Conservation (phyloP, 257 asterid genomes). For the Orobanche coerulescens region DNA sequence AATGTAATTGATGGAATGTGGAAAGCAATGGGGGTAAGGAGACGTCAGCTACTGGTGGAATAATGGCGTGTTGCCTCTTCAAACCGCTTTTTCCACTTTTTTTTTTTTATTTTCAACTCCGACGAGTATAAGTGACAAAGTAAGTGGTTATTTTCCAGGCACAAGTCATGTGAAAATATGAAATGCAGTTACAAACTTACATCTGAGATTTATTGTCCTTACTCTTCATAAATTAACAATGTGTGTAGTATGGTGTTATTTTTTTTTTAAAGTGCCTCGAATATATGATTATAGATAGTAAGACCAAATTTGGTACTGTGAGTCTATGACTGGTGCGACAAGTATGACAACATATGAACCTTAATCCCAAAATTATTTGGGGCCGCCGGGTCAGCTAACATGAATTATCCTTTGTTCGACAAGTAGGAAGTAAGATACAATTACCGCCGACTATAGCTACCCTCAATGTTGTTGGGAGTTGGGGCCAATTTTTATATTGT, state of each 20-base stretch:
- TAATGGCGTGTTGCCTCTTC: conserved; percentile 18
- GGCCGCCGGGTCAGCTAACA: no score
- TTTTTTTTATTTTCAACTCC: not conserved
- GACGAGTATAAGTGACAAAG: conserved; percentile 6
- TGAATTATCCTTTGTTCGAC: no score
- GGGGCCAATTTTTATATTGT: not conserved
- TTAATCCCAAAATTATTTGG: no score
- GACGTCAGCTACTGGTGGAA: conserved; percentile 22
- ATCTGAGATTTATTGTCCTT: not conserved
- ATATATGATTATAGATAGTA: not conserved
- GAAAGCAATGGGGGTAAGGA: conserved; percentile 32
- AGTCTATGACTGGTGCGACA: not conserved
- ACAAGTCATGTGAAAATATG: not conserved
- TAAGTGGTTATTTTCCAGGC: conserved; percentile 6
- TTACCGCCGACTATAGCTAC: not conserved
- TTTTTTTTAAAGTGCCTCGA: not conserved
- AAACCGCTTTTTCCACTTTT: not conserved
- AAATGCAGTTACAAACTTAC: not conserved
- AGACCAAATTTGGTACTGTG: not conserved
- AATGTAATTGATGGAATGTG: conserved; percentile 55
- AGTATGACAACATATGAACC: no score
- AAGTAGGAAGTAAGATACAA: not conserved
- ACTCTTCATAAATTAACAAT: not conserved
- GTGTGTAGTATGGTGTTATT: not conserved
- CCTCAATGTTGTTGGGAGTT: not conserved